phyloP scores from a whole-genome alignment of 2,329 filamentous ascomycete species.

The Ascomycota sp. region DNA sequence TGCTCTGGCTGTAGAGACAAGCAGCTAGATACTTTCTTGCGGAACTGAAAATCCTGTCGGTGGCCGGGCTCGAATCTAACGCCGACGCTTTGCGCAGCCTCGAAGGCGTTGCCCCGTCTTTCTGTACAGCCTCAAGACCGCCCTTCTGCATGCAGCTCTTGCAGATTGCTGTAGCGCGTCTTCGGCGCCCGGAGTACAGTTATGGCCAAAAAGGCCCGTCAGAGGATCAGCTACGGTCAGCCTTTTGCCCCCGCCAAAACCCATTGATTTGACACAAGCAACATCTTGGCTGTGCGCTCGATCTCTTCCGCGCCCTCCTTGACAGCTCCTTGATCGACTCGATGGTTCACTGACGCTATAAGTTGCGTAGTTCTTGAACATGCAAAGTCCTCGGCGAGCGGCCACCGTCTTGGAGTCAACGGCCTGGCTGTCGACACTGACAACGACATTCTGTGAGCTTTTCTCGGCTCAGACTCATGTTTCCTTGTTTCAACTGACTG shows the following conservation, averaged over 20 bases:
- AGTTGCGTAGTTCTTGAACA: conserved; percentile 31
- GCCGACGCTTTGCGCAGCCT: no score
- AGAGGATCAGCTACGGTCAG: conserved; percentile 50
- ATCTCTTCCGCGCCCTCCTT: not conserved
- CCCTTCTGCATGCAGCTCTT: no score
- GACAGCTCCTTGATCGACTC: not conserved
- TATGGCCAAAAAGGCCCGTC: conserved; percentile 49
- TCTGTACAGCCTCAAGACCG: no score
- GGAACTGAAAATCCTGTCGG: no score
- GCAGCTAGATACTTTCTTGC: no score
- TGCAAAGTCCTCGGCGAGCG: conserved; percentile 41
- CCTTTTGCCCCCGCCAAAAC: conserved; percentile 1
- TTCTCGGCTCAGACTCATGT: not conserved
- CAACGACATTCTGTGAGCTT: conserved; percentile 64
- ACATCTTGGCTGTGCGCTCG: not conserved
- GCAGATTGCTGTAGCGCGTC: no score
- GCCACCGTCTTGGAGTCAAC: conserved; percentile 87
- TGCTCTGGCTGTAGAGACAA: no score
- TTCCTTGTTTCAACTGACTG: not conserved
- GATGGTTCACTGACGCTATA: conserved; percentile 1
- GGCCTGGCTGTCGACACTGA: conserved; percentile 71
- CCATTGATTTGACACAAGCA: not conserved
- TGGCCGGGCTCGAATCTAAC: no score
- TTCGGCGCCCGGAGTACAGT: conserved; percentile 1
- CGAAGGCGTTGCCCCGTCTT: no score